A percentile compares a stretch with the other conserved stretches of the same genome.
phyloP scores from a whole-genome alignment of 2,329 filamentous ascomycete genomes.

The Meredithiella fracta region DNA sequence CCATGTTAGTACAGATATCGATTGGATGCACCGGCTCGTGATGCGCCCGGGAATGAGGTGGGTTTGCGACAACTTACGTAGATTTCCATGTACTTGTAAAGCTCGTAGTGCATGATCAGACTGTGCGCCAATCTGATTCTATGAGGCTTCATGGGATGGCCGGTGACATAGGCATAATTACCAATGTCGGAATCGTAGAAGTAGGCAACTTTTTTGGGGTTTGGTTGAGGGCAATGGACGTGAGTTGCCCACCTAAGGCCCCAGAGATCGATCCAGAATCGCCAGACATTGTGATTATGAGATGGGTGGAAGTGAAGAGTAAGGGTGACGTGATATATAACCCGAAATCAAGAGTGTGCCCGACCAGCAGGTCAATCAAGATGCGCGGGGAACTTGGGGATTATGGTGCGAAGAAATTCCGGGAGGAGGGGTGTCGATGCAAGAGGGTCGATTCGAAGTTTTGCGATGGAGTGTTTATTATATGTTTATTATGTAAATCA shows the following conservation, averaged over 20 bases:
- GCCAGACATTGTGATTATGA: constrained; percentile 9
- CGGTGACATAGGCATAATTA: constrained; percentile 93
- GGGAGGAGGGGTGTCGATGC: neutral
- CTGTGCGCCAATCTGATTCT: constrained; percentile 88
- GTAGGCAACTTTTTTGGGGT: constrained; percentile 77
- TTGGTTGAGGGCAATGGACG: constrained; percentile 31
- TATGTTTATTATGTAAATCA: no score
- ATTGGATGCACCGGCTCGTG: neutral
- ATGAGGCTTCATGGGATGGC: constrained; percentile 98
- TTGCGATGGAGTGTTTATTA: no score
- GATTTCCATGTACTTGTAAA: constrained; percentile 93
- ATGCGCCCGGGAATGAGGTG: neutral
- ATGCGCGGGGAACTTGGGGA: neutral
- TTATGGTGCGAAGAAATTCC: neutral
- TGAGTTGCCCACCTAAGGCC: constrained; percentile 17
- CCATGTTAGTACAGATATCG: neutral
- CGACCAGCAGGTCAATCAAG: neutral
- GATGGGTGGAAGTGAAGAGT: neutral
- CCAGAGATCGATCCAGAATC: constrained; percentile 11
- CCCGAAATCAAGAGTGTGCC: neutral
- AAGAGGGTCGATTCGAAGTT: neutral
- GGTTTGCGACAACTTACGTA: constrained; percentile 46
- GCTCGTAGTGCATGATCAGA: constrained; percentile 85
- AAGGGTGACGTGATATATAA: neutral
- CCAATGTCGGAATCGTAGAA: constrained; percentile 98